Evolutionary conservation across 306 rosid genomes (phyloP), one percentile per base, ranked within the genome.

Genomic region (Prunus fruticosa): DNA sequence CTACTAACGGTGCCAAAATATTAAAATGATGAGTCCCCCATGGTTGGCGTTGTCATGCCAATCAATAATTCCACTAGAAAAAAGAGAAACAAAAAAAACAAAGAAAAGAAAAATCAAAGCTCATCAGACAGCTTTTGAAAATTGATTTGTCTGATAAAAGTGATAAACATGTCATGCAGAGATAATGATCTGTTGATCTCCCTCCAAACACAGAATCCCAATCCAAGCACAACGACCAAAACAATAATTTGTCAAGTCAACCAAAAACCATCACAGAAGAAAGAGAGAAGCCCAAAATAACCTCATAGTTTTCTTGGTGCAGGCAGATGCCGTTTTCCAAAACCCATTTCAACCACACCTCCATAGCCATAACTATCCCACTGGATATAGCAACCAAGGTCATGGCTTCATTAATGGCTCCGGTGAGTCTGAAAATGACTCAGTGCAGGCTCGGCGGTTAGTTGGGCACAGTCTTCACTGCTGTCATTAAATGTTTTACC

Each of bases 341-440:
- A 60, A 60, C 32, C 19, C 18, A 2, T 16, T 63, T 63, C 45
- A 30, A 45, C 67, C 76, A 72, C 67, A 73, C 57, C 30, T 57
- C 76, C 54, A 23, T 5, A 22, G 56, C 43, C 67, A 71, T 41
- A 41, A 41, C 76, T 58, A 2, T 71, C 25, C 51, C 18, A 58
- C 69, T 66, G 67, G 43, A 32, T 8, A 6, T 27, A 11, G 19
- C 54, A 28, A 51, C 25, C 69, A 1, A 28, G 25, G 22, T 64
- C 73, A 23, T 51, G 66, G 74, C 64, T 67, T 53, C 83, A 77
- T 79, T 83, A 83, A 80, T 88, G 69, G 67, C 74, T 76, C 83
- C 80, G 84, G 89, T 78, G 91, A 64, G 76, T 80, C 76, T 75
- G 82, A 80, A 64, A 62, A 80, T 15, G 84, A 69, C 82, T 15